These are phyloP conservation scores for Globisporangium camurandrum DNA, from an alignment of 352 stramenopile species.

Conservation along the genomic window DNA sequence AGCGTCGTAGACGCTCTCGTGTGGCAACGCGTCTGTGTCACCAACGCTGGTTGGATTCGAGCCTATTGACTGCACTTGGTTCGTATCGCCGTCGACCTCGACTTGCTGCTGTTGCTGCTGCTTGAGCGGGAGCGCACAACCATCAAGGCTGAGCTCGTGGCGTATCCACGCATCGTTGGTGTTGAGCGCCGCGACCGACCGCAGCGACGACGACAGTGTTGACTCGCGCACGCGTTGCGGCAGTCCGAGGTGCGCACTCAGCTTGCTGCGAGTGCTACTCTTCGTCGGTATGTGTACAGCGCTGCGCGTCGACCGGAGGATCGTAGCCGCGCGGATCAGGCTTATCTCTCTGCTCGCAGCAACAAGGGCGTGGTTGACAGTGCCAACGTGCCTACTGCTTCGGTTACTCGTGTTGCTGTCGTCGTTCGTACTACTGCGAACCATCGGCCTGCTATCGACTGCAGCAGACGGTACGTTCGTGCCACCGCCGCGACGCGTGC, in stretches of 20 bases:
- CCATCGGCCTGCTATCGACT: too few species aligned
- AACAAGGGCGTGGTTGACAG: background rate
- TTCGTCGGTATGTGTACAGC: background rate
- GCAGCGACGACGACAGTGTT: background rate
- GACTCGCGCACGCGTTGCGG: background rate
- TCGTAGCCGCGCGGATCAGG: too few species aligned
- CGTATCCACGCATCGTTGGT: slow-evolving; percentile 5
- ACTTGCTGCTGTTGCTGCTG: background rate
- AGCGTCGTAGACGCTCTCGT: background rate
- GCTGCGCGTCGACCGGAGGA: background rate
- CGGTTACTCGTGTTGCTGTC: background rate
- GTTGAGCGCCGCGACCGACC: background rate
- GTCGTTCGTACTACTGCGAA: too few species aligned
- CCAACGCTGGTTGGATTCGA: too few species aligned
- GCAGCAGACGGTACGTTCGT: too few species aligned
- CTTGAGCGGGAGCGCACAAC: background rate
- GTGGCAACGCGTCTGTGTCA: background rate
- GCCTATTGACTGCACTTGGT: background rate
- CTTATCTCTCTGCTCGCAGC: too few species aligned
- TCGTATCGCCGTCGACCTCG: background rate
- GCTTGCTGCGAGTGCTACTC: slow-evolving; percentile 2
- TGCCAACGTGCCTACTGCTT: background rate
- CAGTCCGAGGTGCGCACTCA: slow-evolving; percentile 5
- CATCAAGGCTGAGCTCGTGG: slow-evolving; percentile 10
- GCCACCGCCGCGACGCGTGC: background rate